phyloP scores from a whole-genome alignment of 2,329 filamentous ascomycete species.

The Colletotrichum horii region DNA sequence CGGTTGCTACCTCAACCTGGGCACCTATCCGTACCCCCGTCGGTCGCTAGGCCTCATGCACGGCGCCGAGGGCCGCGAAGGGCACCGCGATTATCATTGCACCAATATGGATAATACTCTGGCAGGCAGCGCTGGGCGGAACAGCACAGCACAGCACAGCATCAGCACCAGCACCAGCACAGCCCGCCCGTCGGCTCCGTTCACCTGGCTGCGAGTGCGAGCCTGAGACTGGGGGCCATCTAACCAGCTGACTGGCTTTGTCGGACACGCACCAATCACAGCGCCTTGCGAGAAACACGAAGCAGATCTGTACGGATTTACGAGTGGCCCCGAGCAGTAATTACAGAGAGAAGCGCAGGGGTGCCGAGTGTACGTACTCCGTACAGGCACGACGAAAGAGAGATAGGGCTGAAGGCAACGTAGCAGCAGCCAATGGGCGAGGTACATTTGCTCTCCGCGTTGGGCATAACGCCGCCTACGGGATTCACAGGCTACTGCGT shows the following conservation, averaged over 20 bases:
- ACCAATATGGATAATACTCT: not conserved
- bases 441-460: not conserved
- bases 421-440: not conserved
- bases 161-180: conserved; percentile 1
- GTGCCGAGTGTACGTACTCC: not conserved
- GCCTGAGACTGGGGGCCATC: not conserved
- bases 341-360: not conserved
- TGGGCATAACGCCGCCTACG: conserved; percentile 1
- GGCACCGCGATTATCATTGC: not conserved
- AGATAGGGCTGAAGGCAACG: conserved; percentile 17
- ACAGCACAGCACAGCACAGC: not conserved
- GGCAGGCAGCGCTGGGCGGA: not conserved
- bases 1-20: conserved; percentile 9
- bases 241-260: conserved; percentile 6
- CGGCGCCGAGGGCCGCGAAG: not conserved
- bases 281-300: not conserved
- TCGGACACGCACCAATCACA: conserved; percentile 15
- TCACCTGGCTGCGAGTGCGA: conserved; percentile 9
- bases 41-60: not conserved
- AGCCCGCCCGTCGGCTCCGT: conserved; percentile 14
- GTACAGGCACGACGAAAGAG: not conserved
- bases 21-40: not conserved
- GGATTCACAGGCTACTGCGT: not conserved
- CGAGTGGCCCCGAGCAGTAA: conserved; percentile 10
- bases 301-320: conserved; percentile 8